Evolutionary conservation across 768 basidiomycete species (phyloP), one percentile per base, ranked within the genome.

Genomic region (Cystofilobasidium ferigula): DNA sequence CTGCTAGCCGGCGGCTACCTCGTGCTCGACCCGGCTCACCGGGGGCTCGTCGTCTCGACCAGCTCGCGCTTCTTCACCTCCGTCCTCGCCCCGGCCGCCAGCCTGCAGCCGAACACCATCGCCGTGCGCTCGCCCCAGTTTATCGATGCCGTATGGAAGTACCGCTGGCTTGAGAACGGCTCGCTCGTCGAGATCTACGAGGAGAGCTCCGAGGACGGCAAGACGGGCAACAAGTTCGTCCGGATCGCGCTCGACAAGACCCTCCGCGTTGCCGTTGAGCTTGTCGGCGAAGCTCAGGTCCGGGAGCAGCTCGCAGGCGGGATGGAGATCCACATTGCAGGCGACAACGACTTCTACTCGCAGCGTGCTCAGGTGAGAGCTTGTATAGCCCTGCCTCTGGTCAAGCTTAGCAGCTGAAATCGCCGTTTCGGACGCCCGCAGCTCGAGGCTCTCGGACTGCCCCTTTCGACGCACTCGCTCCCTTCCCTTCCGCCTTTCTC

Each of bases 311-410:
- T 68, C 56, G 22, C 64, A 64, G 32, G 59, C 48, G 43, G 58
- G 63, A 78, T 94, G 64, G 82, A 88, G 70, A 84, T 97, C 69
- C 83, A 82, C 43, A 87, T 97, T 70, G 83, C 86, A 32, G 94
- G 91, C 13, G 91, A 91, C 75, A 98, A 99, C 72, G 95, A 98
- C 75, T 99, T 98, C 72, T 98, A 99, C 78, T 95, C 93, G 5
- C 95, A 98, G 72, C 80, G 86, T 63, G 84, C 85, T 61, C 85
- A 88, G 81, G 93, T 89, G 63, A 73, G 80, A 68, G n/a, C n/a
- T n/a, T n/a, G n/a, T n/a, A n/a, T n/a, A n/a, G n/a, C n/a, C n/a
- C n/a, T n/a, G n/a, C n/a, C n/a, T n/a, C n/a, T n/a, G n/a, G n/a
- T n/a, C n/a, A n/a, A n/a, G n/a, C n/a, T n/a, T n/a, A n/a, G n/a